Evolutionary conservation across 139 green algal genomes (phyloP), one percentile per base, ranked within the genome.

Genomic region (Tetratostichococcus sp.): DNA sequence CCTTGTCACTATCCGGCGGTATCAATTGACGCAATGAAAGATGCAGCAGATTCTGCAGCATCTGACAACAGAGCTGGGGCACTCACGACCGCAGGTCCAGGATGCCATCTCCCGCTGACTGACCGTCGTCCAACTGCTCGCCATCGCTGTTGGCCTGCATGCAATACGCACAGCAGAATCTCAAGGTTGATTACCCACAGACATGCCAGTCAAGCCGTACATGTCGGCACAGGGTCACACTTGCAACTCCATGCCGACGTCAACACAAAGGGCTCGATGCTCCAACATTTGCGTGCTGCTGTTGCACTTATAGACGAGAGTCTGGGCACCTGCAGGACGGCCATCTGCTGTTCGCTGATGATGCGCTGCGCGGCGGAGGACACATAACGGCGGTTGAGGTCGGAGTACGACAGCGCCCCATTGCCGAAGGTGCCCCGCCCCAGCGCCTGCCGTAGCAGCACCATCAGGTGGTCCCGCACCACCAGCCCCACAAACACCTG

Each of bases 401-500:
- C 76, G 59, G 83, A 71, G 43, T 82, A 84, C 0, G 58, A 30
- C 30, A 93, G 72, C 57, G 89, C 83, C 30, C 85, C 62, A 28
- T 82, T 70, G 32, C 80, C 32, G 57, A 73, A 72, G 21, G 71
- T 80, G 59, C 85, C 80, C 0, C 72, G 70, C 21, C 26, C 30
- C 35, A 85, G 82, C 57, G 72, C 79, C 57, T 80, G 77, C 76
- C 91, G 83, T 71, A 97, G 84, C 73, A 96, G 77, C 77, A 86
- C 86, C 79, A 94, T 79, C 25, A 97, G 80, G 76, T 97, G 89
- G n/a, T 89, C 81, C 8, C 90, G 73, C 25, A 82, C 81, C 17
- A 97, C 79, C 23, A 96, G 77, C 0, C 92, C 92, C 69, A 92
- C 83, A 74, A 89, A 91, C 66, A 96, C 87, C 80, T 90, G 81